Evolutionary conservation across 2,329 filamentous ascomycete species (phyloP).

Genomic region (Cercospora sojina): DNA sequence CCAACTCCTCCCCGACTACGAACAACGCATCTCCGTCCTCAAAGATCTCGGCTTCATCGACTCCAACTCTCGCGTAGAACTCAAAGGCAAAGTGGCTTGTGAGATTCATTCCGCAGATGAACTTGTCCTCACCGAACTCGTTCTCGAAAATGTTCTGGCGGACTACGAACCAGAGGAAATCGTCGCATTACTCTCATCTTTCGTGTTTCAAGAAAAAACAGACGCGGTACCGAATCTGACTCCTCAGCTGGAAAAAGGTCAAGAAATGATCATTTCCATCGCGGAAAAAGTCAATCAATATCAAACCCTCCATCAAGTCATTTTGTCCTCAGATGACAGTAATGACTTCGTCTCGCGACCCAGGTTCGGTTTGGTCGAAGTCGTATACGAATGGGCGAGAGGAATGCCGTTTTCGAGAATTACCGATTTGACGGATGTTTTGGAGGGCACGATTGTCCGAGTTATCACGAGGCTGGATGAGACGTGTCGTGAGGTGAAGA

Average conservation of each 20-base stretch:
- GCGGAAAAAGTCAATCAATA: slow-evolving; percentile 89
- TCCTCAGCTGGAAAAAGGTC: slow-evolving; percentile 75
- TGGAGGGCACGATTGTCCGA: slow-evolving; percentile 94
- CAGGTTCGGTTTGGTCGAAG: slow-evolving; percentile 91
- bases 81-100: slow-evolving; percentile 98
- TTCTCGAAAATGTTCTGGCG: slow-evolving; percentile 93
- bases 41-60: slow-evolving; percentile 93
- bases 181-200: slow-evolving; percentile 85
- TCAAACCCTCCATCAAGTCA: slow-evolving; percentile 88
- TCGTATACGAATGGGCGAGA: slow-evolving; percentile 96
- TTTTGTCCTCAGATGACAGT: slow-evolving; percentile 82
- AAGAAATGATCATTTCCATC: slow-evolving; percentile 82
- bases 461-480: slow-evolving; percentile 93
- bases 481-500: slow-evolving; percentile 96
- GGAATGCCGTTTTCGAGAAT: slow-evolving; percentile 99
- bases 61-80: slow-evolving; percentile 77
- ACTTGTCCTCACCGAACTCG: slow-evolving; percentile 89
- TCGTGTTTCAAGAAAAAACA: slow-evolving; percentile 98
- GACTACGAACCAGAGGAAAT: slow-evolving; percentile 97
- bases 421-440: slow-evolving; percentile 89
- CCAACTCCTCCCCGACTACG: slow-evolving; percentile 91
- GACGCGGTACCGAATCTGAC: slow-evolving; percentile 77
- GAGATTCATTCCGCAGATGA: slow-evolving; percentile 98
- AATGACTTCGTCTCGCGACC: slow-evolving; percentile 88
- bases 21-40: slow-evolving; percentile 88